phyloP scores from a whole-genome alignment of 208 protist species.

The Vickermania ingenoplastis region DNA sequence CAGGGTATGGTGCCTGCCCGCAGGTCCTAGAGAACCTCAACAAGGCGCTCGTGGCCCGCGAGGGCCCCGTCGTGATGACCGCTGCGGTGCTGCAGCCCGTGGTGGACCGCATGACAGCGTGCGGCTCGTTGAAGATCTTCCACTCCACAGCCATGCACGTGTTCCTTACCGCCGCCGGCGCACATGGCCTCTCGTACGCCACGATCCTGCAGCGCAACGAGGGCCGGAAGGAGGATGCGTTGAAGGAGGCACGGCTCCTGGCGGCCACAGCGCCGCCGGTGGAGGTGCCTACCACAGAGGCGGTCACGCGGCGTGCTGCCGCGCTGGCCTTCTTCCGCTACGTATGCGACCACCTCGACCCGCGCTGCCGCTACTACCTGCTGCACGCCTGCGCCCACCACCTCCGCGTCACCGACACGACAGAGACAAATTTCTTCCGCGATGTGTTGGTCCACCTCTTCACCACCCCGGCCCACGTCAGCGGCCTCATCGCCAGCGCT shows the following conservation, averaged over 20 bases:
- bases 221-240: neutral
- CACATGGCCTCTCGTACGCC: conserved; percentile 13
- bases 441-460: neutral
- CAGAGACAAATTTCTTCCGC: conserved; percentile 14
- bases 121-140: conserved; percentile 76
- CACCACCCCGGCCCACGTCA: neutral
- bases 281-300: neutral
- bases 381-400: neutral
- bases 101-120: conserved; percentile 57
- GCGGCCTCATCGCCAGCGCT: neutral
- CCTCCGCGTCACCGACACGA: neutral
- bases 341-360: neutral
- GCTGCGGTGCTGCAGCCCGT: conserved; percentile 13
- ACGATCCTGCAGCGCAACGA: neutral
- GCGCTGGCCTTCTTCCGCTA: neutral
- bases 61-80: neutral
- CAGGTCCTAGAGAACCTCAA: conserved; percentile 16
- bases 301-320: neutral
- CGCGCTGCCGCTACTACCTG: neutral
- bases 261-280: neutral
- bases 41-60: conserved; percentile 6
- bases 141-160: conserved; percentile 97
- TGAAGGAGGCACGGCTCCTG: neutral
- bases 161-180: conserved; percentile 61
- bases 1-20: neutral